Evolutionary conservation across 768 basidiomycete genomes (phyloP), one percentile per base, ranked within the genome.

Genomic region (Crepidotus variabilis): DNA sequence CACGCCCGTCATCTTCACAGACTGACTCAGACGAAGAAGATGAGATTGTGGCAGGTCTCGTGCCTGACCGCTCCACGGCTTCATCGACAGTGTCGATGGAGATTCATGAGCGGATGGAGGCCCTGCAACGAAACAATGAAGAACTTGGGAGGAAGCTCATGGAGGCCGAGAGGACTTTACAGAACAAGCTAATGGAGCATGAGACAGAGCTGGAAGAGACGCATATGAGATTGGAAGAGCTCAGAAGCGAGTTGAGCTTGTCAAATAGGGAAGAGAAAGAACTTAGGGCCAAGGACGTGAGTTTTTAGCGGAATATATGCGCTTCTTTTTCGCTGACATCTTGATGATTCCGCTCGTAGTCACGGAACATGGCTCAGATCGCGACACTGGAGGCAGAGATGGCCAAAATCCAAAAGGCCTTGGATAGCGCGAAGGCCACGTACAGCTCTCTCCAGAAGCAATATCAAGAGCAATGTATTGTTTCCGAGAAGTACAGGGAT

Each of bases 181-280:
- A 87, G 64, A 77, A 78, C 43, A 85, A 85, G 60, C 75, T 94
- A 13, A 69, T 71, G 10, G 89, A 93, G 51, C 91, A 93, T 61
- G 94, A 96, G 69, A 68, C 75, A n/a, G 88, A 94, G 63, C 70
- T 95, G 24, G 89, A 91, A 61, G 90, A 93, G 57, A 81, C 91
- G 71, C 87, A 95, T 64, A 72, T 71, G 2, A 78, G 82, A 28
- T 67, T 96, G 56, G 94, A 97, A 56, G 92, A 97, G 66, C 69
- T 88, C 57, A 75, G 80, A 60, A 81, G 76, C 11, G 95, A 97
- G 69, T 75, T 97, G 7, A 85, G 77, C 13, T 80, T 87, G 6
- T 87, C 89, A 4, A 90, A 92, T 69, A 81, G 91, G 39, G 94
- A 98, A 64, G 94, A 98, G 71, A 97, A 98, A 72, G 95, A 98